Base-by-base conservation (phyloP, 148 eudicot species). In the Dysphania ambrosioides region DNA sequence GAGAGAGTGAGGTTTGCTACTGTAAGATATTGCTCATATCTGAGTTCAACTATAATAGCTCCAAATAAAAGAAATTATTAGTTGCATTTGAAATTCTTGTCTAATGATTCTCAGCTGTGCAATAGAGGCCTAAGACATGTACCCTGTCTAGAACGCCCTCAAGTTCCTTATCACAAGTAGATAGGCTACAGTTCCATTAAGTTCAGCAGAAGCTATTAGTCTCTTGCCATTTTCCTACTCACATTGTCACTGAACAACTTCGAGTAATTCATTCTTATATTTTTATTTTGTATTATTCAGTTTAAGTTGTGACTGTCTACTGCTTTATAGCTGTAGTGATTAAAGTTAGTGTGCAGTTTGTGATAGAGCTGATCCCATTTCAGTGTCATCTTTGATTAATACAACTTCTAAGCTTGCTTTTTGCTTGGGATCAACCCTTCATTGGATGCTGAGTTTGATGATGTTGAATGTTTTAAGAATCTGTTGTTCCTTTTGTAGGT, bases 401-500 rank as follows among this genome's bases (percentile, higher is more conserved):
- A 47, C 16, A 21, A 47, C 5, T 47, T 16, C 13, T 12, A 2
- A 12, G 19, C 53, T 47, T 47, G 53, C 53, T 47, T 47, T 47
- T 18, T 47, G 53, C 53, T 16, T 47, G 53, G 16, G 16, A 47
- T 47, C 16, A 47, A 12, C 19, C 53, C 21, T 47, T 47, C 5
- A 13, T 47, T 47, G 16, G 21, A 47, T 47, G 53, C 18, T 18
- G 53, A 47, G 53, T 47, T 47, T 15, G 21, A 3, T 47, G 0
- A 47, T 47, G 16, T 47, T 18, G 53, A 5, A 32, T 30, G 10
- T 31, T 8, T 76, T 8, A 72, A 75, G 29, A 26, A 36, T 19
- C 19, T 57, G 36, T 66, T 53, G 9, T 55, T 15, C 56, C 55
- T 77, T 71, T 34, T 77, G 64, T 86, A 94, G 98, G 91, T 91